Evolutionary conservation across 306 rosid genomes (phyloP), one percentile per base, ranked within the genome.

Genomic region (Vachellia collinsii): DNA sequence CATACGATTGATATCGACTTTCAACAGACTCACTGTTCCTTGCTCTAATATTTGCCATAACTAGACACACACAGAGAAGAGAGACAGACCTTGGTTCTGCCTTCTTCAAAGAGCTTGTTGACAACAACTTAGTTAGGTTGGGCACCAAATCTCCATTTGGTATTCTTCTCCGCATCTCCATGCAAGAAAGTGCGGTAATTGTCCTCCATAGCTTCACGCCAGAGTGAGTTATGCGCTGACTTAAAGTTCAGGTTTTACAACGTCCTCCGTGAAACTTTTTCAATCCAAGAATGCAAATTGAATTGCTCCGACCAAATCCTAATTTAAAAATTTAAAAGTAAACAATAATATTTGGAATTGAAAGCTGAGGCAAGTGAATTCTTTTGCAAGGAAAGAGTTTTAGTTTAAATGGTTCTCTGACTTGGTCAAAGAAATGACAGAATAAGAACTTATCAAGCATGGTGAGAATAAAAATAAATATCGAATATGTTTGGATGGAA

Each of bases 21-120:
- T 29, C 19, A 81, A 23, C 14, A 39, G 16, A 22, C 17, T 51
- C 47, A 9, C 1, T 34, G 1, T 68, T 68, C 23, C 14, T 19
- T 19, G 23, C 25, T 19, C 11, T 4, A 20, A 38, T 20, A 65
- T 3, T 29, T 8, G 6, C 37, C 23, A 37, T 59, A 20, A 59
- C 66, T 23, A 11, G 16, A 61, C 66, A 61, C 37, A 11, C 4
- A 5, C n/a, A 23, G 19, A 12, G 6, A 0, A 12, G 67, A 54
- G 61, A 61, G n/a, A 29, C n/a, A 25, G 7, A 62, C 68, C 39
- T 62, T 62, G 41, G 68, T 62, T 29, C 41, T 62, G 80, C 90
- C 97, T 46, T 87, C 79, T 75, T 88, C 91, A 48, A 90, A 92
- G 37, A 92, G 90, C 72, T 85, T 88, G 85, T 92, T 87, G 51